Evolutionary conservation across 495 filamentous ascomycete species (phyloP), one percentile per base, ranked within the genome.

Genomic region (Hypoxylon lenormandii): DNA sequence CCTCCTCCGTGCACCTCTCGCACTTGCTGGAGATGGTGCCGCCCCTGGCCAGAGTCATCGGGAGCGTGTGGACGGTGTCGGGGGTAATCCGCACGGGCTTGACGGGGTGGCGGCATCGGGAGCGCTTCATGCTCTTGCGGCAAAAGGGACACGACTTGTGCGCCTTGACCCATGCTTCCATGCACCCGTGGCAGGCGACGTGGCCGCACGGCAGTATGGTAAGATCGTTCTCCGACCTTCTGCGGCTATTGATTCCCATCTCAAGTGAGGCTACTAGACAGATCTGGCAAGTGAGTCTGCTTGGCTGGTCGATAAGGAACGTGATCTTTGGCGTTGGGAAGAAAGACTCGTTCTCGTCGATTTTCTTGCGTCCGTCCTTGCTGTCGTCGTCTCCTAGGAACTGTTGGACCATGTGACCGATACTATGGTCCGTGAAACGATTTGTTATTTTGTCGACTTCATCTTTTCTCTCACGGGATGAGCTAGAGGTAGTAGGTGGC

Each of bases 121-220:
- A 5, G 33, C 72, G 45, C 1, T 2, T n/a, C 61, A 74, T 36
- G 0, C 13, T 12, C 16, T 40, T 16, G 0, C 74, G 57, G 16
- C 74, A 76, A 42, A 74, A 72, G 0, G 74, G 74, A 26, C 74
- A 76, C 1, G 18, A 18, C 1, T 19, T 13, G 23, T 67, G 6
- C 0, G 1, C 0, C 1, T 4, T 0, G 3, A 76, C 13, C 55
- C 64, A 69, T 5, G 5, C 3, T 0, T 3, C 10, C 4, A 70
- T 11, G 22, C 74, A 76, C 0, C 4, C 15, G n/a, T 60, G 15
- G 42, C 74, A 76, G 1, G 13, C 47, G 1, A 74, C 37, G 13
- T 76, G 74, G 0, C 74, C 74, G 28, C 74, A 76, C 0, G 74
- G 68, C 0, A 73, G 22, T 4, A 76, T 69, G 1, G 50, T 22